These are phyloP conservation scores for Vitis amurensis DNA, from an alignment of 164 flowering plant species.

Conservation along the genomic window DNA sequence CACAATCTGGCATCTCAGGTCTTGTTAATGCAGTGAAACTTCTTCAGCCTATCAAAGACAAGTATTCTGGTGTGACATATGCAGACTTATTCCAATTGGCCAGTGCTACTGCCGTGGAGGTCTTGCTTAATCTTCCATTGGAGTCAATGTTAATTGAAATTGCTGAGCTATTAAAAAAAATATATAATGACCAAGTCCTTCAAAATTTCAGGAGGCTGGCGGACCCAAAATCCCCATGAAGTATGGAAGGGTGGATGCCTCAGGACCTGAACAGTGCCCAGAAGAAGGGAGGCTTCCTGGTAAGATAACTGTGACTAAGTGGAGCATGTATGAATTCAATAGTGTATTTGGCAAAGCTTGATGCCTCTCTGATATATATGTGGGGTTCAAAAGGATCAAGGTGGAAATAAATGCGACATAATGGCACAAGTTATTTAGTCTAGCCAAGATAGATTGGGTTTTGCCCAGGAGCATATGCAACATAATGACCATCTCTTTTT, in stretches of 20 bases:
- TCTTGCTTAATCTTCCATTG: conserved; percentile 17
- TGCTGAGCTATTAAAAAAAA: background rate
- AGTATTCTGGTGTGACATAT: conserved; percentile 78
- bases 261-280: conserved; percentile 83
- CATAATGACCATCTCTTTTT: too few species aligned
- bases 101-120: conserved; percentile 98
- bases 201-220: conserved; percentile 82
- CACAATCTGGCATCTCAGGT: conserved; percentile 50
- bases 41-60: conserved; percentile 87
- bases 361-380: background rate
- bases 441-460: too few species aligned
- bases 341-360: too few species aligned
- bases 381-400: too few species aligned
- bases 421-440: too few species aligned
- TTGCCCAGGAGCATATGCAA: too few species aligned
- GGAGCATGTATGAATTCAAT: too few species aligned
- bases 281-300: conserved; percentile 98
- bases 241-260: conserved; percentile 90
- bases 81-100: conserved; percentile 97
- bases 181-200: conserved; percentile 1
- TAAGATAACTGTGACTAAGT: conserved; percentile 20
- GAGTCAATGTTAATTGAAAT: background rate
- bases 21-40: conserved; percentile 91
- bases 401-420: too few species aligned
- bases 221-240: conserved; percentile 97